Percentiles rank a stretch among this genome's conserved stretches.
These are phyloP conservation scores for Papilionanthe hybrid DNA, from an alignment of 116 monocot species.

Conservation along the genomic window DNA sequence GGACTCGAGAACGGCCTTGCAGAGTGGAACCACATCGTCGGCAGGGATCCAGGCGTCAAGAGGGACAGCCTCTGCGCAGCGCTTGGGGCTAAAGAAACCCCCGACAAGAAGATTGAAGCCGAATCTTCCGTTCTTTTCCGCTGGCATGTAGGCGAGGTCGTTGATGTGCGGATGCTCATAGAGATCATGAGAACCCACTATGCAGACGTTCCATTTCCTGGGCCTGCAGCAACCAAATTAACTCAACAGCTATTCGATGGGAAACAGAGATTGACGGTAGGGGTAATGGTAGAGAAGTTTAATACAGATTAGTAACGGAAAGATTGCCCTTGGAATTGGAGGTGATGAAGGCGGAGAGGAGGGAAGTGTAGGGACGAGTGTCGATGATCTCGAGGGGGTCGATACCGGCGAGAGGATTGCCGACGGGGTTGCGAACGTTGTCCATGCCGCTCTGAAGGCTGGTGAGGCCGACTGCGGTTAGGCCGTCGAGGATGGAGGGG, in stretches of 20 bases:
- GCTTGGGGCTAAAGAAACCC: conserved; percentile 92
- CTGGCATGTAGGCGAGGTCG: conserved; percentile 93
- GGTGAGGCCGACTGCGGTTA: conserved; percentile 59
- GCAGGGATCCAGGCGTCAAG: conserved; percentile 81
- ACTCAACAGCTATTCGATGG: not conserved
- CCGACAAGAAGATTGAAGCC: conserved; percentile 91
- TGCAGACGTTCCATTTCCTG: conserved; percentile 95
- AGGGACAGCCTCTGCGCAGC: conserved; percentile 82
- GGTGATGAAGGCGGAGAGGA: conserved; percentile 64
- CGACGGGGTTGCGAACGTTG: conserved; percentile 93
- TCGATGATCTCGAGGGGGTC: conserved; percentile 88
- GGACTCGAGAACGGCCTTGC: conserved; percentile 71
- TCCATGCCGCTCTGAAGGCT: conserved; percentile 97
- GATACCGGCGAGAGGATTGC: conserved; percentile 86
- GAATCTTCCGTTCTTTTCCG: conserved; percentile 55
- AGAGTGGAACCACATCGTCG: conserved; percentile 54
- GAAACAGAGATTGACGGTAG: not conserved
- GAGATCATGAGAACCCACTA: conserved; percentile 84
- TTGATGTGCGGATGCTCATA: conserved; percentile 99
- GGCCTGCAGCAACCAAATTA: conserved; percentile 32
- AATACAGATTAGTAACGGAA: conserved; percentile 71
- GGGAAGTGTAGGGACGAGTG: conserved; percentile 67
- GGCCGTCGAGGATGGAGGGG: conserved; percentile 67
- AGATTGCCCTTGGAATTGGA: conserved; percentile 59
- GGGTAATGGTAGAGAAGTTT: conserved; percentile 5